Conservation (phyloP, 1,284 basidiomycete genomes). For the Trichosporon sp. region DNA sequence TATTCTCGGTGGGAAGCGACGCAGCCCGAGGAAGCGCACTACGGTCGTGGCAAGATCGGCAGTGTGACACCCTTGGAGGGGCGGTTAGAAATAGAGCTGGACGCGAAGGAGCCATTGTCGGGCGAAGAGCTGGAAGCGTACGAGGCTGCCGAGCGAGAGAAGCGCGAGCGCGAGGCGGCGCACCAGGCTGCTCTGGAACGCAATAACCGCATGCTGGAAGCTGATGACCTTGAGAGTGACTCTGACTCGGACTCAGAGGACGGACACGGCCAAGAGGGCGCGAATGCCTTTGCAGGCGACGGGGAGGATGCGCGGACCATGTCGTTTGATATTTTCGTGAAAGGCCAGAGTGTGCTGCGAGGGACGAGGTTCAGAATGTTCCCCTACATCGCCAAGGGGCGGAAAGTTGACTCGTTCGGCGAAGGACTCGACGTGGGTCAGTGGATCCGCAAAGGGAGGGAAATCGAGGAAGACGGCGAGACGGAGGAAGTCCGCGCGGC, state of each 20-base stretch:
- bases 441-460: constrained; percentile 84
- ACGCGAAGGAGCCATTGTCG: constrained; percentile 78
- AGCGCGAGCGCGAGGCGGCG: constrained; percentile 79
- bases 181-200: constrained; percentile 78
- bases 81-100: constrained; percentile 64
- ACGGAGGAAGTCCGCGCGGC: constrained; percentile 71
- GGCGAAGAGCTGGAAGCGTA: constrained; percentile 79
- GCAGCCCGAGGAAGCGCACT: constrained; percentile 67
- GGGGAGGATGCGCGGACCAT: constrained; percentile 51
- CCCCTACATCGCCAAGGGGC: constrained; percentile 87
- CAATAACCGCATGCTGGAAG: constrained; percentile 83
- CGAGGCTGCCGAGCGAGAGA: constrained; percentile 68
- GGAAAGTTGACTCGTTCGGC: constrained; percentile 90
- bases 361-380: constrained; percentile 81
- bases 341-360: constrained; percentile 74
- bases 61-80: constrained; percentile 71
- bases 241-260: constrained; percentile 61
- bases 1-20: constrained; percentile 67
- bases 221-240: constrained; percentile 57
- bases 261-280: constrained; percentile 44
- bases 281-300: constrained; percentile 36
- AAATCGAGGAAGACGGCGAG: constrained; percentile 79
- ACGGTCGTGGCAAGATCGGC: constrained; percentile 78
- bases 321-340: constrained; percentile 93
- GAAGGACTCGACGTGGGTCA: constrained; percentile 89